These are phyloP conservation scores for Apophysomyces ossiformis DNA, from an alignment of 371 early-diverging fungal species.

Conservation along the genomic window DNA sequence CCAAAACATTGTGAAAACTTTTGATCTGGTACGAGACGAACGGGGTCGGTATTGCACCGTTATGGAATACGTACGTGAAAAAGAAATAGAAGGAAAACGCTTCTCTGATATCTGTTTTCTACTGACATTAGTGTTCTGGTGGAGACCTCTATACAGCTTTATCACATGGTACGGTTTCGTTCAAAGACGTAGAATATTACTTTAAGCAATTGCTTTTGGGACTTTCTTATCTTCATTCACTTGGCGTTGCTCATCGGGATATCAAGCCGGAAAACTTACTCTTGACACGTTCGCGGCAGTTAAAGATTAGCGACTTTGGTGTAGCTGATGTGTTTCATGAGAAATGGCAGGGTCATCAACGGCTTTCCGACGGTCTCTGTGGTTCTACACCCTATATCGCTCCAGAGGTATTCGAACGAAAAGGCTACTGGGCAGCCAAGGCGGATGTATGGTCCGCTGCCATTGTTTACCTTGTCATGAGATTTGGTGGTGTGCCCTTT, in stretches of 20 bases:
- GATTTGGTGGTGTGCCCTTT: slow-evolving; percentile 72
- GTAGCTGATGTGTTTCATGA: slow-evolving; percentile 89
- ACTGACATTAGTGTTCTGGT: slow-evolving; percentile 42
- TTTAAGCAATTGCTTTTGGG: slow-evolving; percentile 89
- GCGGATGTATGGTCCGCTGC: slow-evolving; percentile 87
- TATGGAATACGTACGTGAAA: slow-evolving; percentile 77
- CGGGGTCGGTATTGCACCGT: slow-evolving; percentile 90
- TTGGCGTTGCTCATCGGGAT: slow-evolving; percentile 66
- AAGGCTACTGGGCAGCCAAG: slow-evolving; percentile 74
- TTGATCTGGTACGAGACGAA: slow-evolving; percentile 90
- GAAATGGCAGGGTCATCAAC: slow-evolving; percentile 70
- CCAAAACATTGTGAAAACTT: slow-evolving; percentile 87
- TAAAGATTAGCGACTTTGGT: slow-evolving; percentile 94
- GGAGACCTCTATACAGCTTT: slow-evolving; percentile 55
- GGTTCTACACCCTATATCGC: slow-evolving; percentile 90
- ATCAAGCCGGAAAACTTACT: slow-evolving; percentile 68
- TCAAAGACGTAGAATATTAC: slow-evolving; percentile 45
- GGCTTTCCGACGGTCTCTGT: slow-evolving; percentile 75
- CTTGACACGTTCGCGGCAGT: slow-evolving; percentile 26
- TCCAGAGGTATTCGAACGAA: slow-evolving; percentile 65
- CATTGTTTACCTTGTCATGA: slow-evolving; percentile 79
- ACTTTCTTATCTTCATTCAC: slow-evolving; percentile 66
- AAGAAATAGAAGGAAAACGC: slow-evolving; percentile 24
- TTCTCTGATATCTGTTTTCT: no score
- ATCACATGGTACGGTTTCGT: slow-evolving; percentile 27